Evolutionary conservation across 1,284 basidiomycete species (phyloP).

Genomic region (Cystobasidiaceae sp.): DNA sequence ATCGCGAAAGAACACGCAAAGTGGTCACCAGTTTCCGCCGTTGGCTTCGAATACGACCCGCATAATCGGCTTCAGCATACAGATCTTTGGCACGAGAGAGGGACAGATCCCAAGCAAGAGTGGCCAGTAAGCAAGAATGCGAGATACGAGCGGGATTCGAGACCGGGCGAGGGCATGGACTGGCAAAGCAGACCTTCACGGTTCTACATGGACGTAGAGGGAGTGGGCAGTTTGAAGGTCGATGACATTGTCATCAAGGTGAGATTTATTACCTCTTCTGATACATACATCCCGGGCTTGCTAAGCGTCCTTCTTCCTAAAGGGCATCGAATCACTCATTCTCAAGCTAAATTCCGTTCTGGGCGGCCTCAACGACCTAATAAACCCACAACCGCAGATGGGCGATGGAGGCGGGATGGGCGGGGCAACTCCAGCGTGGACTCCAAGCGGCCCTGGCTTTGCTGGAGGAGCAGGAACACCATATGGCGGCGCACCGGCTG

Average conservation of each 20-base stretch:
- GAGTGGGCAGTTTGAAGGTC: slow-evolving; percentile 78
- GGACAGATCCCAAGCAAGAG: slow-evolving; percentile 42
- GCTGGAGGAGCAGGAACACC: slow-evolving; percentile 6
- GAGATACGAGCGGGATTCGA: slow-evolving; percentile 62
- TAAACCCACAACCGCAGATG: slow-evolving; percentile 22
- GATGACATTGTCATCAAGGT: slow-evolving; percentile 81
- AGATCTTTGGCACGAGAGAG: slow-evolving; percentile 87
- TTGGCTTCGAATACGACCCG: slow-evolving; percentile 97
- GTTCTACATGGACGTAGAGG: slow-evolving; percentile 89
- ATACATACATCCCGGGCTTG: no score
- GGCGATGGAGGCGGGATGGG: slow-evolving; percentile 12
- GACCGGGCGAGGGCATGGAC: slow-evolving; percentile 68
- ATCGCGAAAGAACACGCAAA: slow-evolving; percentile 98
- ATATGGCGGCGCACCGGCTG: no score
- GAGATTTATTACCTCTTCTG: no score
- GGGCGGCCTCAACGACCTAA: slow-evolving; percentile 20
- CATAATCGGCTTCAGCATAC: slow-evolving; percentile 96
- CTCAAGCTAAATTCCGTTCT: slow-evolving; percentile 31
- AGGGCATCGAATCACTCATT: slow-evolving; percentile 34
- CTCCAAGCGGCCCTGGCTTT: neutral
- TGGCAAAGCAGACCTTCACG: slow-evolving; percentile 77
- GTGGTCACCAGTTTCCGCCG: slow-evolving; percentile 94
- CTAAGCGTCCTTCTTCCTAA: neutral
- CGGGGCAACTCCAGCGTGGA: slow-evolving; percentile 4
- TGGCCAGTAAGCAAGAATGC: slow-evolving; percentile 37